These are phyloP conservation scores for Durotheca rogersii DNA, from an alignment of 495 filamentous ascomycete species.

Conservation along the genomic window DNA sequence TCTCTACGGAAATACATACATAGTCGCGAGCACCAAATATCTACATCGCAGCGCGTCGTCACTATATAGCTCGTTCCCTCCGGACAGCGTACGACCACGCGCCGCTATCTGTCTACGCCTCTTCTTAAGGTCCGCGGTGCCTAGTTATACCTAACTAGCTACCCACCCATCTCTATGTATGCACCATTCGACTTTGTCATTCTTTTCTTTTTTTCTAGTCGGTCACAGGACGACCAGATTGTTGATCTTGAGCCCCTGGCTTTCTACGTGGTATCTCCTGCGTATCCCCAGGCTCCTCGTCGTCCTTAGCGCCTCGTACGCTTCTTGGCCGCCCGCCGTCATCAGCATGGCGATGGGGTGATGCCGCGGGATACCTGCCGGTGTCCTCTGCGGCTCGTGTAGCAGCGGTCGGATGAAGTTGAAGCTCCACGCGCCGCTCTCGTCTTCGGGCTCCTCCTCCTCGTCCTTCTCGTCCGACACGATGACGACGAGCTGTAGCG, in stretches of 20 bases:
- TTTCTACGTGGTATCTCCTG: conserved; percentile 76
- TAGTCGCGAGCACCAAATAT: too few species aligned
- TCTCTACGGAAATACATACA: too few species aligned
- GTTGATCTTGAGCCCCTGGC: conserved; percentile 73
- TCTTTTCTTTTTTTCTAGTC: conserved; percentile 18
- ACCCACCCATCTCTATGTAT: conserved; percentile 4
- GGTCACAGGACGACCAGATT: conserved; percentile 75
- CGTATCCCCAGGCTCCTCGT: conserved; percentile 68
- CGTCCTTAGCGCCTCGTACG: conserved; percentile 60
- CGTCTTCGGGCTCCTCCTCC: conserved; percentile 27
- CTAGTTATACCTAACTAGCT: neutral
- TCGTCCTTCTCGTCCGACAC: conserved; percentile 66
- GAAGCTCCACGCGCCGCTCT: conserved; percentile 34
- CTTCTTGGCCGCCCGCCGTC: conserved; percentile 73
- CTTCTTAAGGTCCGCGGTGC: too few species aligned
- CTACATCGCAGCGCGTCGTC: too few species aligned
- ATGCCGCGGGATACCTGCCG: conserved; percentile 68
- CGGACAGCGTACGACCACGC: too few species aligned
- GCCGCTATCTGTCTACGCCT: too few species aligned
- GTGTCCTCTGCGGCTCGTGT: conserved; percentile 71
- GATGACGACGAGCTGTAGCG: conserved; percentile 78
- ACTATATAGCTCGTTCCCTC: too few species aligned
- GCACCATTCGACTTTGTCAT: neutral
- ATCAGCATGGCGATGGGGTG: conserved; percentile 81
- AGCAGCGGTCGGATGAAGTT: conserved; percentile 66